Evolutionary conservation across 2,329 filamentous ascomycete species (phyloP).

Genomic region (Clarireedia sp.): DNA sequence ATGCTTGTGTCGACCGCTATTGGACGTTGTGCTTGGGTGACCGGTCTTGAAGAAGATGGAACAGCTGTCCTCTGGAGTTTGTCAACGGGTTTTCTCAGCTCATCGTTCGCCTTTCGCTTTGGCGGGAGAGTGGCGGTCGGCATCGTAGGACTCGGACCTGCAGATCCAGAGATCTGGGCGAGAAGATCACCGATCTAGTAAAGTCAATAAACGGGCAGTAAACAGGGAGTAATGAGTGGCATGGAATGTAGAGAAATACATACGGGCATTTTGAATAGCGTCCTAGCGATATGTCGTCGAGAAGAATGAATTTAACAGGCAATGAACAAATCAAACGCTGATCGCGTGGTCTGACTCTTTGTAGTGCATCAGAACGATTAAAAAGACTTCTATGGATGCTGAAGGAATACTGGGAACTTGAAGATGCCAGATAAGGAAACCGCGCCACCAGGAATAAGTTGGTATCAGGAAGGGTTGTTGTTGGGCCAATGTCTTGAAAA

Average conservation of each 20-base stretch:
- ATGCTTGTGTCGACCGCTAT: slow-evolving; percentile 17
- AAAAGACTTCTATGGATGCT: background rate
- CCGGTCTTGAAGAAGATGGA: slow-evolving; percentile 20
- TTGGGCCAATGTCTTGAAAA: background rate
- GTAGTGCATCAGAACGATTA: slow-evolving; percentile 14
- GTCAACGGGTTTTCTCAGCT: slow-evolving; percentile 33
- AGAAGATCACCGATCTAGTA: slow-evolving; percentile 48
- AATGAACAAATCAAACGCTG: slow-evolving; percentile 13
- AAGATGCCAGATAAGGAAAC: background rate
- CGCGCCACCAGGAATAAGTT: background rate
- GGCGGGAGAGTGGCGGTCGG: slow-evolving; percentile 27
- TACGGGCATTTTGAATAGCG: slow-evolving; percentile 23
- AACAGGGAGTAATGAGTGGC: no score
- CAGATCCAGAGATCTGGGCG: slow-evolving; percentile 54
- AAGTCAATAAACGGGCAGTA: slow-evolving; percentile 18
- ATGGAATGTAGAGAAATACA: slow-evolving; percentile 5
- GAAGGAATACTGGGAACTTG: background rate
- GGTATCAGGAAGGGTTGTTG: slow-evolving; percentile 6
- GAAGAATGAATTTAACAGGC: background rate
- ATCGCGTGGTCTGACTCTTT: slow-evolving; percentile 14
- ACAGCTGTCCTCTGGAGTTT: slow-evolving; percentile 36
- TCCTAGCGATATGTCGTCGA: background rate
- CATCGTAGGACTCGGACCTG: slow-evolving; percentile 35
- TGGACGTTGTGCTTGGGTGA: slow-evolving; percentile 13
- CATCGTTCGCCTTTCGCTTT: slow-evolving; percentile 53